Percentiles rank a stretch among this genome's conserved stretches.
Evolutionary conservation across 2,329 filamentous ascomycete species (phyloP).

Genomic region (Aspergillus felis): DNA sequence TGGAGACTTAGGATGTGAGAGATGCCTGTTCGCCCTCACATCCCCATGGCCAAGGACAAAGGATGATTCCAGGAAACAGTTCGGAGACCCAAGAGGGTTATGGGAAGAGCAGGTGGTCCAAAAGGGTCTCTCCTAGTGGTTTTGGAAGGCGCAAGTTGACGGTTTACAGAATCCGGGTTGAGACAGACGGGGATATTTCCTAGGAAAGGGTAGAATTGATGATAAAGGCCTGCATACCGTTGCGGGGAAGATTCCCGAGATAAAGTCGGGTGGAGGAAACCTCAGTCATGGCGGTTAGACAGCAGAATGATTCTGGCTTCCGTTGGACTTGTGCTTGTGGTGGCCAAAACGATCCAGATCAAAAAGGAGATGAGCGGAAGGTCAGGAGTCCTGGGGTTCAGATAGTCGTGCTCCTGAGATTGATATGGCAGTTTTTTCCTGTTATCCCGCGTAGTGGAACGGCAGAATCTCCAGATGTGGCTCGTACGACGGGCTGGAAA

Average conservation of each 20-base stretch:
- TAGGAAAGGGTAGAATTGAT: conserved; percentile 24
- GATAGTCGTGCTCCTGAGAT: conserved; percentile 2
- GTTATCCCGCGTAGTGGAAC: neutral
- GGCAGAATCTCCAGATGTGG: conserved; percentile 7
- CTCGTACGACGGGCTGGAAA: conserved; percentile 1
- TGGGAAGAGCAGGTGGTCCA: conserved; percentile 7
- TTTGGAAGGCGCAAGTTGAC: conserved; percentile 4
- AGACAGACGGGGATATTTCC: conserved; percentile 17
- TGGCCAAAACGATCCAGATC: neutral
- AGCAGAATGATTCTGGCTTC: conserved; percentile 4
- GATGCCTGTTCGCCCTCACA: neutral
- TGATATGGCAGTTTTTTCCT: conserved; percentile 5
- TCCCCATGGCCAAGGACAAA: neutral
- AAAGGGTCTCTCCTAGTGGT: conserved; percentile 11
- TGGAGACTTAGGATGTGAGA: neutral
- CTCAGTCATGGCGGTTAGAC: conserved; percentile 61
- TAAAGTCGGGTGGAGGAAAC: conserved; percentile 95
- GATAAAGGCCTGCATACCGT: conserved; percentile 63
- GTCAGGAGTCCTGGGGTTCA: conserved; percentile 3
- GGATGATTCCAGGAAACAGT: neutral
- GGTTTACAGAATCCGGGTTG: conserved; percentile 16
- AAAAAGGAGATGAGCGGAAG: neutral
- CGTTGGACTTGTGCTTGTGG: neutral
- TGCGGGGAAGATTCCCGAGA: conserved; percentile 93
- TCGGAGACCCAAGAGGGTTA: conserved; percentile 8